Evolutionary conservation across 352 stramenopile genomes (phyloP), one percentile per base, ranked within the genome.

Genomic region (Phytopythium chamaehyphon): DNA sequence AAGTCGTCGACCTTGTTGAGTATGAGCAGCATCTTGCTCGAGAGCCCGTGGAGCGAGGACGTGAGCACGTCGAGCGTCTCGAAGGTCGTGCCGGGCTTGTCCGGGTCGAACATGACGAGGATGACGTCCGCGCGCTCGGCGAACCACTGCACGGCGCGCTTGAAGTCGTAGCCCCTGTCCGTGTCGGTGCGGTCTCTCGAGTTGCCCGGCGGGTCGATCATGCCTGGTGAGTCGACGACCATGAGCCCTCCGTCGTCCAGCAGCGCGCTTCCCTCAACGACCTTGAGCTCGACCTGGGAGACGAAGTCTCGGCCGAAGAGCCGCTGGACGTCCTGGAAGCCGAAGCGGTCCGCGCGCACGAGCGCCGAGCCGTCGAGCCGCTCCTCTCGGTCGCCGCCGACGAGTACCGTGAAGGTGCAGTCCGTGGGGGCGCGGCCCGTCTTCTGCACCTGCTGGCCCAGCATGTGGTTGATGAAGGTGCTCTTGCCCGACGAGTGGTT

Each of bases 1-100:
- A 95, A 95, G 57, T 95, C 84, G 57, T 95, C 84, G 22, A 95
- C 84, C 66, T 95, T 95, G 74, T 95, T 95, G 23, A 95, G 52
- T 46, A 95, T 93, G 24, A 95, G 64, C 50, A 89, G 59, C 44
- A 95, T 65, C 38, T 95, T 95, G 53, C 74, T 91, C 39, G 78
- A 87, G 45, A 93, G 74, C 0, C 83, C 80, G 18, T 75, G 58
- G 18, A 95, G 63, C 14, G 78, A 90, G 15, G 70, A 81, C 15
- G 84, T 95, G 47, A 95, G 69, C 55, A 95, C 84, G 39, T 95
- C 80, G 28, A 95, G 77, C 47, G 84, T 93, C 63, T 95, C 84
- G 49, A 95, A 95, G 1, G 84, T 95, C 26, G 84, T 95, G 38
- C 84, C 84, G 0, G 84, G 84, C 47, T 95, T 95, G 62, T 95